A percentile compares a stretch with the other conserved stretches of the same genome.
Conservation (phyloP, 2,329 filamentous ascomycete genomes). For the Thermomyces lanuginosus region DNA sequence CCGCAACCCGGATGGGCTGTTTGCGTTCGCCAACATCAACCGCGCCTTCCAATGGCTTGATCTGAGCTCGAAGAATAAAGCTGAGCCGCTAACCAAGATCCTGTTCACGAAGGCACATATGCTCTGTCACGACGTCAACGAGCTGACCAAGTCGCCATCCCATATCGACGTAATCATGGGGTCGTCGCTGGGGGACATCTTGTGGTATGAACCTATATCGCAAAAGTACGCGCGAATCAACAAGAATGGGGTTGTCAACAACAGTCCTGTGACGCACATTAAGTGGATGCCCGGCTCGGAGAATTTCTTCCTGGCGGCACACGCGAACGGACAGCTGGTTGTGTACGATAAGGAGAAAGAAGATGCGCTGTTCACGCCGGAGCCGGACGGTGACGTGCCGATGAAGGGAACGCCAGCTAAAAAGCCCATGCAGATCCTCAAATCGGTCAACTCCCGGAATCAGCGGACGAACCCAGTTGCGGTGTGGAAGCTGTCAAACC, state of each 20-base stretch:
- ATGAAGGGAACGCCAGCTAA: conserved; percentile 10
- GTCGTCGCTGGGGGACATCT: conserved; percentile 89
- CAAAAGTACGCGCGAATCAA: conserved; percentile 92
- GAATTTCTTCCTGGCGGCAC: conserved; percentile 76
- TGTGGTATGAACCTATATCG: conserved; percentile 96
- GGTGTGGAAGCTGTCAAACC: conserved; percentile 81
- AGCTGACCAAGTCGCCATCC: conserved; percentile 56
- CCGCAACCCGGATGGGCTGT: conserved; percentile 59
- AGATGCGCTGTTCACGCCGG: conserved; percentile 60
- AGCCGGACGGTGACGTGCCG: conserved; percentile 30
- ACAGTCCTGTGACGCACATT: conserved; percentile 70
- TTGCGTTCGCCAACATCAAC: conserved; percentile 91
- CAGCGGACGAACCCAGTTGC: conserved; percentile 88
- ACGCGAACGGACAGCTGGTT: conserved; percentile 77
- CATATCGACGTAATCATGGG: conserved; percentile 91
- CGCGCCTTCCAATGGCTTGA: conserved; percentile 94
- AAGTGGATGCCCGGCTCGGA: conserved; percentile 90
- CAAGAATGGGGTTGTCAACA: conserved; percentile 88
- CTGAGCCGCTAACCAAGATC: conserved; percentile 87
- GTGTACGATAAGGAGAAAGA: conserved; percentile 98
- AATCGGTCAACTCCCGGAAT: conserved; percentile 85
- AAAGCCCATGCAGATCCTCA: conserved; percentile 51
- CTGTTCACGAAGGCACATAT: conserved; percentile 94
- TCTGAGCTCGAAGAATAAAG: conserved; percentile 51
- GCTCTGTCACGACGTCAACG: conserved; percentile 84